These are phyloP conservation scores for Polygonum maritimum DNA, from an alignment of 148 eudicot species.

Conservation along the genomic window DNA sequence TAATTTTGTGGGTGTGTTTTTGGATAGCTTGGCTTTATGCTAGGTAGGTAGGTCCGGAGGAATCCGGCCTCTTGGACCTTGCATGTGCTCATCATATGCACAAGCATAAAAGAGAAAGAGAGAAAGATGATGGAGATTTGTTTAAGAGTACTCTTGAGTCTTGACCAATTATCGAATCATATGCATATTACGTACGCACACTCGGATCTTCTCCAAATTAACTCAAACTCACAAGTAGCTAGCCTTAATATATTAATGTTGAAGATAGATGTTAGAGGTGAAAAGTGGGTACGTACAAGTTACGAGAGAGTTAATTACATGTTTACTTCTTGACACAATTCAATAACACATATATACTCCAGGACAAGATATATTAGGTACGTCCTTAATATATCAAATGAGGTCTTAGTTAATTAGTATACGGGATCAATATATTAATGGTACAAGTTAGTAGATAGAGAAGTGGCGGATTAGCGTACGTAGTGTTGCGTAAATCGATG, in stretches of 20 bases:
- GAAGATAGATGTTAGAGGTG: background rate
- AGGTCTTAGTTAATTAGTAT: too few relatives aligned
- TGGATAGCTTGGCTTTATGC: conserved; percentile 2
- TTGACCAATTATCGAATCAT: background rate
- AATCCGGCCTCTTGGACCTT: background rate
- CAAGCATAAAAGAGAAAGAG: background rate
- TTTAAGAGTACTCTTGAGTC: background rate
- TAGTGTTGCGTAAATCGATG: too few relatives aligned
- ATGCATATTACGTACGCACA: too few relatives aligned
- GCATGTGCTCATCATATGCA: conserved; percentile 6
- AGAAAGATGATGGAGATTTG: background rate
- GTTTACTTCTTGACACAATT: too few relatives aligned
- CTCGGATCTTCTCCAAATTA: background rate
- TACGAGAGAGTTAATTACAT: too few relatives aligned
- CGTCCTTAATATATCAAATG: too few relatives aligned
- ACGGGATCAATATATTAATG: too few relatives aligned
- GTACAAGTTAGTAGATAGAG: too few relatives aligned
- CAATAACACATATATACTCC: too few relatives aligned
- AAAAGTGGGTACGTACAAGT: background rate
- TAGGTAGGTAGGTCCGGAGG: background rate
- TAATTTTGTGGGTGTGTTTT: background rate
- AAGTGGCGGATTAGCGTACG: too few relatives aligned
- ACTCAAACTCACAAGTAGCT: background rate
- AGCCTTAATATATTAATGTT: too few relatives aligned
- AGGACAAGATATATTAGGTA: too few relatives aligned